Evolutionary conservation across 768 basidiomycete genomes (phyloP).

Genomic region (Rhodosporidiobolus odoratus): DNA sequence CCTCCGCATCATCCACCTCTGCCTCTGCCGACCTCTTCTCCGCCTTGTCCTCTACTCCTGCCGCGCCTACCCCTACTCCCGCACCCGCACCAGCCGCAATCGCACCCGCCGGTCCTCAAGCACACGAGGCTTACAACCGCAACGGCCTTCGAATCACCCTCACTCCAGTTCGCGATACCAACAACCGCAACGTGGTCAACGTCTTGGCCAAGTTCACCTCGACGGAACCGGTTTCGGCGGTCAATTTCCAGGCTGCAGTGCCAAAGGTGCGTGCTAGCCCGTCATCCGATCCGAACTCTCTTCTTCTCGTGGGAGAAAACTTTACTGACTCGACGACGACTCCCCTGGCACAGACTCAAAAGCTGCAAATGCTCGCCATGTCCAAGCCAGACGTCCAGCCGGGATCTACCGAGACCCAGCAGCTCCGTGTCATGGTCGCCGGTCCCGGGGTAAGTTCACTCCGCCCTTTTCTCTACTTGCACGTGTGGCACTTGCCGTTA

Average conservation of each 20-base stretch:
- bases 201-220: constrained; percentile 83
- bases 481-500: neutral
- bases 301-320: neutral
- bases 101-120: constrained; percentile 48
- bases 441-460: constrained; percentile 61
- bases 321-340: neutral
- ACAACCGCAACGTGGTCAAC: constrained; percentile 82
- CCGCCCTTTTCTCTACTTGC: neutral
- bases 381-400: constrained; percentile 73
- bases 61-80: constrained; percentile 41
- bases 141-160: constrained; percentile 82
- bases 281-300: neutral
- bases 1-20: constrained; percentile 7
- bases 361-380: constrained; percentile 97
- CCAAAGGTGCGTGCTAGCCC: constrained; percentile 80
- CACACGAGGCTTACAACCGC: constrained; percentile 79
- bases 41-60: constrained; percentile 44
- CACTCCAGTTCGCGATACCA: constrained; percentile 73
- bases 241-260: constrained; percentile 96
- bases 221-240: constrained; percentile 57
- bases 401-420: constrained; percentile 82
- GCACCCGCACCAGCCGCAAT: constrained; percentile 43
- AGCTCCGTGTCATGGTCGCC: constrained; percentile 69
- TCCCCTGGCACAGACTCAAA: constrained; percentile 65
- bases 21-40: constrained; percentile 36